Evolutionary conservation across 805 yeast genomes (phyloP), one percentile per base, ranked within the genome.

Genomic region (Blastobotrys attinorum): DNA sequence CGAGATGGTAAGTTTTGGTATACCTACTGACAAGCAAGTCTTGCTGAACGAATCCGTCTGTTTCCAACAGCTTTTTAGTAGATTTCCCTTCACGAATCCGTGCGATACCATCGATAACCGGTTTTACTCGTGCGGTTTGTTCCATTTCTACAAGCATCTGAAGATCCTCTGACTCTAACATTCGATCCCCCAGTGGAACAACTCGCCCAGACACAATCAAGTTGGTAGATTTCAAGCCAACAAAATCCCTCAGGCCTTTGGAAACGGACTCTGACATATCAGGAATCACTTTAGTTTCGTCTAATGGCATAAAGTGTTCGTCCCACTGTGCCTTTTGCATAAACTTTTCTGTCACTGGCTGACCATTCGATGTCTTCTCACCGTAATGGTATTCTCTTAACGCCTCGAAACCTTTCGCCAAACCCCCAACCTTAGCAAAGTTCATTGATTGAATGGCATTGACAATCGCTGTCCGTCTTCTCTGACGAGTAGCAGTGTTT

Each of bases 1-100:
- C 45, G 18, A 18, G 33, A 31, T 32, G 42, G 34, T 35, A 50
- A 11, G 56, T 46, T 36, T 33, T 43, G 11, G 54, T 34, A 36
- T 53, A 52, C 22, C 42, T 22, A n/a, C 52, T 39, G 13, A 50
- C 48, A 13, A 53, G 18, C 36, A 20, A 20, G 38, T 54, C 58
- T 15, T 27, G n/a, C 6, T 16, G 3, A 13, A 15, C 40, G 35
- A 50, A 52, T 20, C 29, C 29, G 11, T n/a, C 8, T 3, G n/a
- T 6, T 18, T 42, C 43, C 13, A 15, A 13, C 8, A 13, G 40
- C n/a, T 7, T 21, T 20, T 50, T 34, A 20, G 3, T n/a, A 29
- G 13, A 21, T 32, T 15, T 39, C 16, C 7, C n/a, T n/a, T n/a
- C n/a, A n/a, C n/a, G n/a, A 22, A 42, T 21, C 2, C 49, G 43